phyloP scores from a whole-genome alignment of 2,329 filamentous ascomycete genomes.

The Hymenoscyphus scutula region DNA sequence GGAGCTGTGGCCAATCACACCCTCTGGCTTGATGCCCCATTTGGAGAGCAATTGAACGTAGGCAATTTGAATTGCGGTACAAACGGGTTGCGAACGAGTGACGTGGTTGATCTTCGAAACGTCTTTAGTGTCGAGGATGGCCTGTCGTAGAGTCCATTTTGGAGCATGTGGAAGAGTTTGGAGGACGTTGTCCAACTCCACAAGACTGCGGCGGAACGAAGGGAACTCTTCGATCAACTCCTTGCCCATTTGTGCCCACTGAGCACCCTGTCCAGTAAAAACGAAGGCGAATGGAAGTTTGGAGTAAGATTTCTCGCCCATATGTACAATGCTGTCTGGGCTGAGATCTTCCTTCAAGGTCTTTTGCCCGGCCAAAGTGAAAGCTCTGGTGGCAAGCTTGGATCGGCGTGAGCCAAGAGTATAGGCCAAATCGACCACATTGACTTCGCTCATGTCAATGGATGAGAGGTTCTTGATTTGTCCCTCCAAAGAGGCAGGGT shows the following conservation, averaged over 20 bases:
- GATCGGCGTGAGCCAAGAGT: constrained; percentile 13
- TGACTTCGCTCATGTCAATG: background rate
- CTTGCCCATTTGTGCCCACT: constrained; percentile 24
- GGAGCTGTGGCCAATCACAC: constrained; percentile 45
- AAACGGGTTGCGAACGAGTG: constrained; percentile 39
- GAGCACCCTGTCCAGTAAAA: constrained; percentile 30
- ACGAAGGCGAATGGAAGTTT: constrained; percentile 17
- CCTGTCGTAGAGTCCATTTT: constrained; percentile 7
- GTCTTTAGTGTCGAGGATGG: constrained; percentile 2
- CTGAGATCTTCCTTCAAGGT: background rate
- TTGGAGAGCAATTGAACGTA: constrained; percentile 43
- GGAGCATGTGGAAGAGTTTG: constrained; percentile 10
- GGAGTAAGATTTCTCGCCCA: background rate
- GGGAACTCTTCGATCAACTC: constrained; percentile 16
- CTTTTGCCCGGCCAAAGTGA: background rate
- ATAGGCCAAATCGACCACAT: constrained; percentile 12
- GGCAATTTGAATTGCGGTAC: constrained; percentile 46
- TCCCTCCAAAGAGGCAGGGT: constrained; percentile 1
- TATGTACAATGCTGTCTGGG: constrained; percentile 1
- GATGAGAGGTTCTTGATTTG: constrained; percentile 2
- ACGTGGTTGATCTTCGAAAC: constrained; percentile 40
- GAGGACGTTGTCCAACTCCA: constrained; percentile 5
- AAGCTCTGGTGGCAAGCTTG: constrained; percentile 7
- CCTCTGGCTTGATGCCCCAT: constrained; percentile 40
- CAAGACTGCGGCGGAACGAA: constrained; percentile 6